phyloP scores from a whole-genome alignment of 352 stramenopile genomes.

The Phytophthora pseudosyringae region DNA sequence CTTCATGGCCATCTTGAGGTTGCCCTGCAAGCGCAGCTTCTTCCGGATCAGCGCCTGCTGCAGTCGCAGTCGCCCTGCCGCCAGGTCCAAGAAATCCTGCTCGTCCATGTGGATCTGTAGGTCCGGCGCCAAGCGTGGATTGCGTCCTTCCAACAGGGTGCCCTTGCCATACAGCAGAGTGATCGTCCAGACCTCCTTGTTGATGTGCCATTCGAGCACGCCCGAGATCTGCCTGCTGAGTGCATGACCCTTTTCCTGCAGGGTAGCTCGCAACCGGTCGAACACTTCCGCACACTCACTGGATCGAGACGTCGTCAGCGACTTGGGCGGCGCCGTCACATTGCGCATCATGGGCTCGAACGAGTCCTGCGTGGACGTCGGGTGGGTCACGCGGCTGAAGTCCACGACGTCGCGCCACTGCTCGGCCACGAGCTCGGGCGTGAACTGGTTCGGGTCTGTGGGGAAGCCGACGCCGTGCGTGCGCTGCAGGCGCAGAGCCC shows the following conservation, averaged over 20 bases:
- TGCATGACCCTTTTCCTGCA: constrained; percentile 47
- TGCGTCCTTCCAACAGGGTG: constrained; percentile 52
- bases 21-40: constrained; percentile 67
- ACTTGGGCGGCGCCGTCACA: constrained; percentile 53
- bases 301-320: constrained; percentile 61
- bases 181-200: constrained; percentile 74
- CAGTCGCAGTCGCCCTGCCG: constrained; percentile 58
- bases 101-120: constrained; percentile 73
- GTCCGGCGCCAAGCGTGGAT: constrained; percentile 54
- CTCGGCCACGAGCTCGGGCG: constrained; percentile 68
- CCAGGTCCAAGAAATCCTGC: constrained; percentile 69
- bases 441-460: constrained; percentile 61
- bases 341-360: constrained; percentile 85
- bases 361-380: constrained; percentile 70
- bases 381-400: constrained; percentile 73
- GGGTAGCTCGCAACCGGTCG: constrained; percentile 48
- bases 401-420: constrained; percentile 70
- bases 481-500: constrained; percentile 67
- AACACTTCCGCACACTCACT: constrained; percentile 68
- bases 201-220: constrained; percentile 74
- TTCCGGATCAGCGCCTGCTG: constrained; percentile 72
- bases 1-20: constrained; percentile 81
- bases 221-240: constrained; percentile 68
- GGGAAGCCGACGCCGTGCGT: constrained; percentile 77
- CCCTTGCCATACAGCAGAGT: constrained; percentile 61